These are phyloP conservation scores for Glarea lozoyensis DNA, from an alignment of 495 filamentous ascomycete species.

Conservation along the genomic window DNA sequence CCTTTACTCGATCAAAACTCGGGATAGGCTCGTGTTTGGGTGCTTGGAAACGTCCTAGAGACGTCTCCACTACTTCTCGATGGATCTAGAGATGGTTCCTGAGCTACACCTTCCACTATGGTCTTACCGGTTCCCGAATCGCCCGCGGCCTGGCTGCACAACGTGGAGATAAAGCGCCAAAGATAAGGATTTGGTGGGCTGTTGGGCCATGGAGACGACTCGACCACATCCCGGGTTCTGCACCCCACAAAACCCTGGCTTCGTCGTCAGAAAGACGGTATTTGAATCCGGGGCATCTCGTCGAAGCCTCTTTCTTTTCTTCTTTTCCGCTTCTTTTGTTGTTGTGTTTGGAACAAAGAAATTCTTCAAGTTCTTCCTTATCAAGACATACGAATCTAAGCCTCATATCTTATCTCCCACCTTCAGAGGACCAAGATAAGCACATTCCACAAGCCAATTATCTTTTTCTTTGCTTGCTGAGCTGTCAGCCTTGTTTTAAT, in stretches of 20 bases:
- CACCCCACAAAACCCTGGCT: conserved; percentile 23
- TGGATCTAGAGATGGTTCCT: neutral
- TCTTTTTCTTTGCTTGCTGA: neutral
- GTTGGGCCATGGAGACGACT: conserved; percentile 5
- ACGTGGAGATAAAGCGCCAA: neutral
- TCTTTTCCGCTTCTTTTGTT: neutral
- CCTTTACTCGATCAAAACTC: conserved; percentile 11
- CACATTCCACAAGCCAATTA: conserved; percentile 9
- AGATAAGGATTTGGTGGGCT: conserved; percentile 12
- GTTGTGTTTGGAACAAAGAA: neutral
- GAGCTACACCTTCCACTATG: too few relatives aligned
- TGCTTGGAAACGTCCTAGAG: neutral
- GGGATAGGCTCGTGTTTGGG: neutral
- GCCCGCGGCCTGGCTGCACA: neutral
- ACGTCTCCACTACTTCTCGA: neutral
- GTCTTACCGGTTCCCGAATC: neutral
- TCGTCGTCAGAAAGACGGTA: too few relatives aligned
- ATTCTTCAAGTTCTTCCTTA: neutral
- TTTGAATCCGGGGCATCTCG: too few relatives aligned
- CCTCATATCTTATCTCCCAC: conserved; percentile 7
- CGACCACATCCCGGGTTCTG: too few relatives aligned
- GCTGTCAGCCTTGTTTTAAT: neutral
- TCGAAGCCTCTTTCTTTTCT: neutral
- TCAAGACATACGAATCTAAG: conserved; percentile 5
- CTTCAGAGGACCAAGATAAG: conserved; percentile 17